Evolutionary conservation across 306 rosid genomes (phyloP).

Genomic region (Begonia loranthoides): DNA sequence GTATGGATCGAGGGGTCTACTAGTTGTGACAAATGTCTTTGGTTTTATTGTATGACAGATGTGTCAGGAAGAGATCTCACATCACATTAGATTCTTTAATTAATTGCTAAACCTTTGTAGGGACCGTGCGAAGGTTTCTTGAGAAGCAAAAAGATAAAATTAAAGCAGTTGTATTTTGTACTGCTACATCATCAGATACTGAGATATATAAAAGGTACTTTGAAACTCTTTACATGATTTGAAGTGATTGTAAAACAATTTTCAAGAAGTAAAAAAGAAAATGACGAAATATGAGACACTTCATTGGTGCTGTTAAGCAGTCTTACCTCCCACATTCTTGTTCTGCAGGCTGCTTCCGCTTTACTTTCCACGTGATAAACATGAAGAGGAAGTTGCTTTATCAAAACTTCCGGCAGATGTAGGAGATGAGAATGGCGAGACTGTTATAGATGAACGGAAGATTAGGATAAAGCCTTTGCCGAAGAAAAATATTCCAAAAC

Average conservation of each 20-base stretch:
- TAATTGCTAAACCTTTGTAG: conserved; percentile 13
- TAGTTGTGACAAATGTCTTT: no score
- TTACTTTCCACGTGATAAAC: conserved; percentile 92
- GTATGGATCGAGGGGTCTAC: no score
- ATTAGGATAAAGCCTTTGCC: conserved; percentile 94
- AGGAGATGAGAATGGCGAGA: conserved; percentile 99
- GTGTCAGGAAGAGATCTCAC: no score
- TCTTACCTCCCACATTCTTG: neutral
- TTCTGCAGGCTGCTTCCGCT: conserved; percentile 76
- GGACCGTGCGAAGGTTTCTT: conserved; percentile 86
- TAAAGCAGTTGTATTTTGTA: conserved; percentile 86
- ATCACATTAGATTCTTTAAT: no score
- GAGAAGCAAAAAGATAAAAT: conserved; percentile 87
- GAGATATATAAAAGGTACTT: conserved; percentile 88
- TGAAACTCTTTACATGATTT: no score
- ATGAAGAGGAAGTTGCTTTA: conserved; percentile 83
- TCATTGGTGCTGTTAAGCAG: no score
- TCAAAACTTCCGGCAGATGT: conserved; percentile 93
- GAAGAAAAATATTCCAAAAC: conserved; percentile 35
- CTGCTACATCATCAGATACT: conserved; percentile 62
- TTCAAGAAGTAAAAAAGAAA: no score
- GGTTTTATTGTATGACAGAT: no score
- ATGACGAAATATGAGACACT: no score
- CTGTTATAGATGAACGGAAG: conserved; percentile 84
- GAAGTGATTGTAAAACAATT: no score